Conservation (phyloP, 352 stramenopile genomes). For the Albugo laibachii region DNA sequence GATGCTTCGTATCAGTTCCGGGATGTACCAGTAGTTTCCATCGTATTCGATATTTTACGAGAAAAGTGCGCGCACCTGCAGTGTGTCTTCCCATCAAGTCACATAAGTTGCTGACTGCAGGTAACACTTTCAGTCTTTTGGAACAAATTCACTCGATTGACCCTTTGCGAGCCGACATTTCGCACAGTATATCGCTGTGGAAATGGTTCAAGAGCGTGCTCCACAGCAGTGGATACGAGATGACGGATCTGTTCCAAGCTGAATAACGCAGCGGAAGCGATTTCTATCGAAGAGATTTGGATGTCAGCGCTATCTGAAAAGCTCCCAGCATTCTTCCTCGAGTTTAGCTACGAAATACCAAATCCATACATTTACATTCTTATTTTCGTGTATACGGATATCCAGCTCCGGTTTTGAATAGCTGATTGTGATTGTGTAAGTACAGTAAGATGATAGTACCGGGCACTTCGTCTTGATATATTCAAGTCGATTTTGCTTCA, state of each 20-base stretch:
- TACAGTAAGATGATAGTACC: too few species aligned
- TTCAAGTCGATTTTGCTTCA: too few species aligned
- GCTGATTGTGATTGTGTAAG: too few species aligned
- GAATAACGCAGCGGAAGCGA: constrained; percentile 88
- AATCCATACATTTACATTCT: too few species aligned
- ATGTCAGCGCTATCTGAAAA: constrained; percentile 71
- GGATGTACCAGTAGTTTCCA: constrained; percentile 98
- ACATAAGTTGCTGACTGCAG: constrained; percentile 46
- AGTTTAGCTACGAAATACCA: too few species aligned
- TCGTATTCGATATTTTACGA: constrained; percentile 95
- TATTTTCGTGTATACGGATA: too few species aligned
- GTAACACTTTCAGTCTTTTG: constrained; percentile 16
- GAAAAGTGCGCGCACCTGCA: constrained; percentile 83
- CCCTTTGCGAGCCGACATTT: constrained; percentile 75
- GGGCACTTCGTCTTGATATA: too few species aligned
- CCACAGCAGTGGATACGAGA: constrained; percentile 78
- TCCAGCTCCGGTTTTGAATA: too few species aligned
- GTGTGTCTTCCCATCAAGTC: constrained; percentile 39
- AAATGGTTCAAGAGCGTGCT: too few species aligned
- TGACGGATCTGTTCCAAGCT: constrained; percentile 87
- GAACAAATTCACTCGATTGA: constrained; percentile 87
- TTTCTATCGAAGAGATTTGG: constrained; percentile 76
- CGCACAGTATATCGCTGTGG: constrained; percentile 75
- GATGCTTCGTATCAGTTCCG: constrained; percentile 92
- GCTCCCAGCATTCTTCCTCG: too few species aligned